A percentile compares a stretch with the other conserved stretches of the same genome.
These are phyloP conservation scores for Ceratocystis diversiconidia DNA, from an alignment of 2,329 filamentous ascomycete species.

Conservation along the genomic window DNA sequence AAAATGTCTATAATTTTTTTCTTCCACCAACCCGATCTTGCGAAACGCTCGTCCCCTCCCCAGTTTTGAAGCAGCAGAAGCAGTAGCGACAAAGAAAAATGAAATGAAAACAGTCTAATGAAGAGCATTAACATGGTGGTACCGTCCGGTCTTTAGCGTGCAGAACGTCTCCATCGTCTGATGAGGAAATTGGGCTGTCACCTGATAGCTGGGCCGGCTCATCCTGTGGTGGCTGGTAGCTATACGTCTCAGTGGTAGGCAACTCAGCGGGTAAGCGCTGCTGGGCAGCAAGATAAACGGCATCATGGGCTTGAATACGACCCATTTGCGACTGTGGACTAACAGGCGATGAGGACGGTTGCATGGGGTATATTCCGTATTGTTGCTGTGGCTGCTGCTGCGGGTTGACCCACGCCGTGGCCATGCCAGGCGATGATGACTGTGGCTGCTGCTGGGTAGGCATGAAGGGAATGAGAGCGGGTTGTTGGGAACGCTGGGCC, in stretches of 20 bases:
- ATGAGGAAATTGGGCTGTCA: background rate
- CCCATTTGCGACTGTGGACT: slow-evolving; percentile 9
- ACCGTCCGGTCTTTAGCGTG: background rate
- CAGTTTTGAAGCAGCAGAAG: too few species aligned
- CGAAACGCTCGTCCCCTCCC: too few species aligned
- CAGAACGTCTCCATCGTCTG: background rate
- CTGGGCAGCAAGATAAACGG: slow-evolving; percentile 2
- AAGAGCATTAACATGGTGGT: background rate
- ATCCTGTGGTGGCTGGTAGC: slow-evolving; percentile 6
- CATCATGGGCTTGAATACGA: slow-evolving; percentile 4
- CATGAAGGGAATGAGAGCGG: slow-evolving; percentile 13
- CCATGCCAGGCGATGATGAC: slow-evolving; percentile 5
- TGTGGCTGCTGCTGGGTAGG: background rate
- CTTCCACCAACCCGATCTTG: too few species aligned
- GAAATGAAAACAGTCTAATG: background rate
- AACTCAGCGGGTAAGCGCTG: slow-evolving; percentile 6
- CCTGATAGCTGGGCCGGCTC: slow-evolving; percentile 11
- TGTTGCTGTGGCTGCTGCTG: background rate
- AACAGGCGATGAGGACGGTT: background rate
- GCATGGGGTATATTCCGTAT: background rate
- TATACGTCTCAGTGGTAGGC: slow-evolving; percentile 3
- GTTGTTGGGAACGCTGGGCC: slow-evolving; percentile 18
- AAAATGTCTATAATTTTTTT: too few species aligned
- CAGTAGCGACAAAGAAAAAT: too few species aligned
- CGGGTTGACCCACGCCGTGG: background rate